These are phyloP conservation scores for Lasiosphaeria ovina DNA, from an alignment of 495 filamentous ascomycete genomes.

Conservation along the genomic window DNA sequence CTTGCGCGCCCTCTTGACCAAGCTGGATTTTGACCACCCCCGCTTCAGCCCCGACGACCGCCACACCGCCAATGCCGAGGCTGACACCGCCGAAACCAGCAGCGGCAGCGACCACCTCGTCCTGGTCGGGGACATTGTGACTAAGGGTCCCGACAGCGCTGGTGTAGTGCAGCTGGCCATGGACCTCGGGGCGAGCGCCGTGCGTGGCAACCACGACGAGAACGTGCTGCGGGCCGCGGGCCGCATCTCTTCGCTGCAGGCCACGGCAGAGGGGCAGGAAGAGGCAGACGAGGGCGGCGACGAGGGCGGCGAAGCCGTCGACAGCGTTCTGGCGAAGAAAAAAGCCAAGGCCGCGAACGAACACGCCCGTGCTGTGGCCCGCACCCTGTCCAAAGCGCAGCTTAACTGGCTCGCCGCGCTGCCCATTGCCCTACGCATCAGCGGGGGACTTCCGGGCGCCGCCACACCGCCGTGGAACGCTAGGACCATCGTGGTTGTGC, in stretches of 20 bases:
- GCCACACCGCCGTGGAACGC: slow-evolving; percentile 41
- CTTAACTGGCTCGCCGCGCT: slow-evolving; percentile 66
- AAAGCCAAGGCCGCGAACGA: slow-evolving; percentile 16
- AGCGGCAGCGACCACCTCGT: slow-evolving; percentile 69
- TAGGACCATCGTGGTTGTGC: slow-evolving; percentile 68
- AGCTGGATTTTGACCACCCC: slow-evolving; percentile 58
- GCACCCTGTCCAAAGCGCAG: slow-evolving; percentile 48
- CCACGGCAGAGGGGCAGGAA: slow-evolving; percentile 12
- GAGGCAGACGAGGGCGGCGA: slow-evolving; percentile 14
- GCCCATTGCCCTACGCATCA: slow-evolving; percentile 73
- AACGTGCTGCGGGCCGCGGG: slow-evolving; percentile 43
- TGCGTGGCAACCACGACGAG: slow-evolving; percentile 95
- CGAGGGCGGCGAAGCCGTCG: slow-evolving; percentile 16
- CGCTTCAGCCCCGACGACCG: neutral
- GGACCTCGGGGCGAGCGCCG: slow-evolving; percentile 65
- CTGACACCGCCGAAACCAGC: neutral
- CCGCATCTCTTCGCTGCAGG: slow-evolving; percentile 33
- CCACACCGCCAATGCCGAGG: neutral
- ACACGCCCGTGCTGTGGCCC: slow-evolving; percentile 33
- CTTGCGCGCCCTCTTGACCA: slow-evolving; percentile 63
- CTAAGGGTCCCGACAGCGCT: slow-evolving; percentile 80
- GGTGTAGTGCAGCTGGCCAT: slow-evolving; percentile 77
- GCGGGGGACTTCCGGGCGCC: slow-evolving; percentile 43
- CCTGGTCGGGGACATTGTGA: slow-evolving; percentile 79
- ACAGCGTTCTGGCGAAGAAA: neutral